Evolutionary conservation across 2,329 filamentous ascomycete genomes (phyloP), one percentile per base, ranked within the genome.

Genomic region (Colletotrichum sp.): DNA sequence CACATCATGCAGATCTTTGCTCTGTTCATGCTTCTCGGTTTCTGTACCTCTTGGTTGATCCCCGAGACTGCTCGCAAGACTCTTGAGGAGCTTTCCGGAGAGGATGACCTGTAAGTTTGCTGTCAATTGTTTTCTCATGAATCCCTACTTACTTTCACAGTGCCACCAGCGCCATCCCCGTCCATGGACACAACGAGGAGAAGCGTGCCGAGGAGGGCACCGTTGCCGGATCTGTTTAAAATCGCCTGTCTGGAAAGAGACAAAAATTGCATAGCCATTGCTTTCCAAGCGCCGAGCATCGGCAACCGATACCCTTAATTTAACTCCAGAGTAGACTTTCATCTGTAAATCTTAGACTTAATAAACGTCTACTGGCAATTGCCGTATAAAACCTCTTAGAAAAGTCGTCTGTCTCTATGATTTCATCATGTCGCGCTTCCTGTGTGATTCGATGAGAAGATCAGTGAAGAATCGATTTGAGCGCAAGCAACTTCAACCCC

Each of bases 21-120:
- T 86, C 88, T 60, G 77, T 89, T 59, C 89, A 85, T 80, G 88
- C 88, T 24, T 89, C 88, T 88, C 86, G 87, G 6, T 24, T 76
- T 76, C 73, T 60, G 57, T 10, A 76, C 74, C 89, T 89, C 74
- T 80, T 90, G 28, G 88, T 88, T 8, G 85, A 90, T 72, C 79
- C 87, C 5, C 86, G 90, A 80, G 75, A 75, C 59, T 83, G 82
- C 24, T 81, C 82, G 79, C 2, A 89, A 88, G 80, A 87, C 83
- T 59, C 84, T 90, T 7, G 89, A 90, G 78, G 87, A 89, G 70
- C 83, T 90, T 4, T 88, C 88, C 18, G 88, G 88, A 77, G 89
- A 77, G 36, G 76, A 76, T n/a, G 76, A 77, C 28, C 24, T 76
- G 76, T 77, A 26, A 70, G 76, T 77, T 24, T 22, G 4, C 13